phyloP scores from a whole-genome alignment of 2,329 filamentous ascomycete species.

The Cladosporium halotolerans region DNA sequence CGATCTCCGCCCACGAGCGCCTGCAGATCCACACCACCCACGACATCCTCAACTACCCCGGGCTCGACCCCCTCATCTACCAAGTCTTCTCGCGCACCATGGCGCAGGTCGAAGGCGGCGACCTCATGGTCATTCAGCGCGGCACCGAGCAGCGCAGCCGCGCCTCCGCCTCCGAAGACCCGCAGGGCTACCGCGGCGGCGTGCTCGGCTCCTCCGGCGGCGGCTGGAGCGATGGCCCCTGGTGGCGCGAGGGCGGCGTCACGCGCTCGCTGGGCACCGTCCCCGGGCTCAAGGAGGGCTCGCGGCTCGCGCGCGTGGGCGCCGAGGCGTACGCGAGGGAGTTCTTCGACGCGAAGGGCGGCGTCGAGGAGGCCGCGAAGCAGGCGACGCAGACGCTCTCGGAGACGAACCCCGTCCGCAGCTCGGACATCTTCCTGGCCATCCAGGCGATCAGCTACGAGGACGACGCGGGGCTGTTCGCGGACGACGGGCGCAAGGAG shows the following conservation, averaged over 20 bases:
- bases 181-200: slow-evolving; percentile 46
- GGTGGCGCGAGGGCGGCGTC: slow-evolving; percentile 68
- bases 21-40: slow-evolving; percentile 97
- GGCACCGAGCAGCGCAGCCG: slow-evolving; percentile 74
- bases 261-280: slow-evolving; percentile 74
- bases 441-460: slow-evolving; percentile 76
- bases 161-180: slow-evolving; percentile 50
- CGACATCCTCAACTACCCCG: slow-evolving; percentile 89
- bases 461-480: slow-evolving; percentile 61
- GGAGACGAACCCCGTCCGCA: slow-evolving; percentile 83
- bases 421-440: slow-evolving; percentile 90
- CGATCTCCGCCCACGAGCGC: slow-evolving; percentile 93
- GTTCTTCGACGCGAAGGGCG: slow-evolving; percentile 72
- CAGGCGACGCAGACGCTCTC: slow-evolving; percentile 72
- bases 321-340: slow-evolving; percentile 84
- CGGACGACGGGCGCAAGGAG: slow-evolving; percentile 37
- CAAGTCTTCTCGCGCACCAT: slow-evolving; percentile 90
- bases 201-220: slow-evolving; percentile 39
- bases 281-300: slow-evolving; percentile 75
- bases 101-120: slow-evolving; percentile 97
- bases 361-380: slow-evolving; percentile 71
- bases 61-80: slow-evolving; percentile 87
- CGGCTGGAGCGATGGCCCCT: slow-evolving; percentile 90
- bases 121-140: slow-evolving; percentile 87
- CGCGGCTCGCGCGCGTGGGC: slow-evolving; percentile 81